phyloP scores from a whole-genome alignment of 371 early-diverging fungal genomes.

The Mortierella sp. region DNA sequence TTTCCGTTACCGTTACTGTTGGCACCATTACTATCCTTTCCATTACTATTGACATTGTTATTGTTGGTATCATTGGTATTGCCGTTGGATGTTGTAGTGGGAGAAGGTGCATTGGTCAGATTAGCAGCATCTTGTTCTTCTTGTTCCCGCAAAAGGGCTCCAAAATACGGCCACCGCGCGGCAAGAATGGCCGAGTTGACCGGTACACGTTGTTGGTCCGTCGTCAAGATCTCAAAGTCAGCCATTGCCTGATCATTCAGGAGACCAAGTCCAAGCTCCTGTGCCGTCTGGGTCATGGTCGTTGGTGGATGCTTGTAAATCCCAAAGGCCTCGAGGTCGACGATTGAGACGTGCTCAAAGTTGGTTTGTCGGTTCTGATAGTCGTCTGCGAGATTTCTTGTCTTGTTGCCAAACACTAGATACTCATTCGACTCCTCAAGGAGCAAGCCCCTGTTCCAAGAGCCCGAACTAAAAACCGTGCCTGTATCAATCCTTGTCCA shows the following conservation, averaged over 20 bases:
- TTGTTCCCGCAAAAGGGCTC: constrained; percentile 50
- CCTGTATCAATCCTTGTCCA: constrained; percentile 81
- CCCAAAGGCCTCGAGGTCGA: constrained; percentile 79
- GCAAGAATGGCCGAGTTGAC: constrained; percentile 73
- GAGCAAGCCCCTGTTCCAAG: constrained; percentile 80
- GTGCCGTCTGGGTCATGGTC: constrained; percentile 63
- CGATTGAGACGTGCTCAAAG: constrained; percentile 74
- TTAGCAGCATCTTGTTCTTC: constrained; percentile 26
- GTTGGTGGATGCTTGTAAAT: constrained; percentile 64
- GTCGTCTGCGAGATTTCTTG: constrained; percentile 72
- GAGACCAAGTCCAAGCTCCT: constrained; percentile 72
- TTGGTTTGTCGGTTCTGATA: constrained; percentile 81
- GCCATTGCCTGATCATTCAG: constrained; percentile 70
- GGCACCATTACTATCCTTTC: constrained; percentile 8
- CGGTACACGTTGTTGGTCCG: constrained; percentile 63
- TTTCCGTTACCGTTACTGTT: constrained; percentile 6
- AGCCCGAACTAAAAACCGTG: constrained; percentile 66
- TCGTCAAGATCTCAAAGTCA: constrained; percentile 70
- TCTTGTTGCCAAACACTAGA: constrained; percentile 74
- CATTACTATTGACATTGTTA: not conserved
- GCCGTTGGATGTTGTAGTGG: too few species aligned
- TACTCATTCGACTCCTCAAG: constrained; percentile 67
- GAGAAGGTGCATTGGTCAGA: constrained; percentile 7
- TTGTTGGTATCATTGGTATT: too few species aligned
- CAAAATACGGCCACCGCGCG: constrained; percentile 73